Conservation (phyloP, 257 asterid genomes). For the Capsicum pubescens region DNA sequence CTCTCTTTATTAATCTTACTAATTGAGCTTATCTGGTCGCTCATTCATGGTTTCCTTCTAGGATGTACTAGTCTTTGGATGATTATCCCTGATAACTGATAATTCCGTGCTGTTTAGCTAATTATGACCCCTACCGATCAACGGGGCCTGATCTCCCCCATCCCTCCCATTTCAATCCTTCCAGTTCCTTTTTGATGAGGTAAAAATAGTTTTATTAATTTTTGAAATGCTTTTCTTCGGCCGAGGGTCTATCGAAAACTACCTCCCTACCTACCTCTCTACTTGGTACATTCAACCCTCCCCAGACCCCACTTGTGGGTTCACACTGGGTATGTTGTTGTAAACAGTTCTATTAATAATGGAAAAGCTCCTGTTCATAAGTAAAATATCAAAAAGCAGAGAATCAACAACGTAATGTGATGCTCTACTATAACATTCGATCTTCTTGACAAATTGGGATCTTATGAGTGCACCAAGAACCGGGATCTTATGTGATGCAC, state of each 20-base stretch:
- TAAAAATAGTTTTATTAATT: too few relatives aligned
- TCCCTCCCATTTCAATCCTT: slow-evolving; percentile 10
- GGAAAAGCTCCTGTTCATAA: background rate
- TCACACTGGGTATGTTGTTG: background rate
- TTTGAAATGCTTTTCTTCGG: too few relatives aligned
- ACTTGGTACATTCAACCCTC: too few relatives aligned
- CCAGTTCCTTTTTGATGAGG: background rate
- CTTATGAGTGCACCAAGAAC: background rate
- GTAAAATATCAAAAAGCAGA: background rate
- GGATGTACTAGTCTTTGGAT: background rate
- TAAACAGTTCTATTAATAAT: slow-evolving; percentile 8
- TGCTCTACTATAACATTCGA: background rate
- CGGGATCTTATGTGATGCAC: background rate
- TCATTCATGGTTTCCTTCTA: background rate
- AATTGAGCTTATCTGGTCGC: background rate
- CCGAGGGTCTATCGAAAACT: too few relatives aligned
- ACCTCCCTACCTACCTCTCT: too few relatives aligned
- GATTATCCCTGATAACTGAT: background rate
- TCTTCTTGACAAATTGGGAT: background rate
- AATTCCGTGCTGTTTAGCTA: background rate
- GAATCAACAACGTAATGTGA: background rate
- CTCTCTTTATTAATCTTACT: too few relatives aligned
- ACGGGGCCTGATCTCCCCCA: background rate
- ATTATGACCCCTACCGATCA: background rate
- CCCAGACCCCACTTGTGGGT: too few relatives aligned